Evolutionary conservation across 2,329 filamentous ascomycete species (phyloP), one percentile per base, ranked within the genome.

Genomic region (Fusarium metavorans): DNA sequence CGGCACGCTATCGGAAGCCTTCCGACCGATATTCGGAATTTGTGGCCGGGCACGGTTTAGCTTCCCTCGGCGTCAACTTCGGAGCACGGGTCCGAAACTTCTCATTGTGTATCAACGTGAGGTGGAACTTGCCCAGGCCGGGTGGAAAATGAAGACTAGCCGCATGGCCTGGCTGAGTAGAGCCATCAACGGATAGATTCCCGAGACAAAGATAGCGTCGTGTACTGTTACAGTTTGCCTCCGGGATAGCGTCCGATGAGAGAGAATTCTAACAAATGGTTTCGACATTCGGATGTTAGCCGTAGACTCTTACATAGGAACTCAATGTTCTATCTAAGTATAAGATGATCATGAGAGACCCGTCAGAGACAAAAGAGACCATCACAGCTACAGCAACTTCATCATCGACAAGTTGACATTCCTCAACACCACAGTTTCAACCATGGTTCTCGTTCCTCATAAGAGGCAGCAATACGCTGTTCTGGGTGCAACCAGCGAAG

Each of bases 361-460:
- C 9, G 18, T 23, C 50, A 3, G n/a, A 5, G n/a, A 32, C 6
- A 20, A 6, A 32, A 34, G 4, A 11, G 5, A 30, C 2, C 50
- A 34, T 34, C 27, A 16, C 27, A 34, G 20, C 18, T 54, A 14
- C 18, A 34, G 27, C 27, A 34, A 54, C 50, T 14, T 16, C 18
- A 59, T 23, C 25, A 4, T 18, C 43, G 7, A 32, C 37, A 25
- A 18, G 20, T 27, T 25, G 13, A 20, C 14, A 50, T 16, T 5
- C 14, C 5, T 9, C 11, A 50, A 6, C 45, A 20, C 16, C 16
- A 27, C 10, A 11, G 2, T 9, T 30, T 18, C 35, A 20, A 27
- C 5, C 14, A 48, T 61, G 58, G 39, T 61, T 61, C 56, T 59
- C 56, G 35, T 61, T 7, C 58, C 58, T 13, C 58, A 61, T 11